Base-by-base conservation (phyloP, 306 rosid genomes). In the Astragalus membranaceus region DNA sequence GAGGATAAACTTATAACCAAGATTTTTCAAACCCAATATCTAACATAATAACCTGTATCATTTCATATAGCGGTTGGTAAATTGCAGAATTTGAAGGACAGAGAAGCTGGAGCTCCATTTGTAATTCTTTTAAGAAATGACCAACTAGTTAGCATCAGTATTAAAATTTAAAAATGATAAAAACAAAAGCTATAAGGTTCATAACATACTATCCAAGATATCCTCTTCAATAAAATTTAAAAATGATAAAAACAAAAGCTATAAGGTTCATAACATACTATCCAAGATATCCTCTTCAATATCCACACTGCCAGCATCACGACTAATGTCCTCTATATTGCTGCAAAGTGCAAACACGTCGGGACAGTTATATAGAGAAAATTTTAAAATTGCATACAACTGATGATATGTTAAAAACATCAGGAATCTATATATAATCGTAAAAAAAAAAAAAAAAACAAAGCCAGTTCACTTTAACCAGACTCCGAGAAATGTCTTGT, bases 291-390 rank as follows among this genome's bases (percentile, higher is more conserved):
- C 92, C 72, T 90, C 98, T 64, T 90, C 96, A 58, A 93, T 52
- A 78, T 93, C 92, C 39, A 90, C 84, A 66, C 98, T 90, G 23
- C 98, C 98, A 75, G 97, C 97, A 48, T 85, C 91, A 26, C 98
- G 97, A 70, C 94, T 79, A 56, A 88, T 89, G 74, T 93, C 98
- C 87, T 93, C 98, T 67, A 93, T 93, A 78, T 93, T 93, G 83
- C 98, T 93, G 92, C 72, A 74, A 57, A 76, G 70, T 79, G 89
- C 56, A 79, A 75, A 73, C 77, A 74, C 46, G 74, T 50, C 39
- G 73, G 62, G 17, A 20, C 13, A 39, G 26, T 63, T 66, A 51
- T 33, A 55, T 13, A 49, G 17, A 80, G 63, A 70, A 73, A 71
- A 54, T 53, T 20, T 48, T 29, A 9, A 14, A 73, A 69, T 15